These are phyloP conservation scores for Ophiostoma novo-ulmi DNA, from an alignment of 2,329 filamentous ascomycete genomes.

Conservation along the genomic window DNA sequence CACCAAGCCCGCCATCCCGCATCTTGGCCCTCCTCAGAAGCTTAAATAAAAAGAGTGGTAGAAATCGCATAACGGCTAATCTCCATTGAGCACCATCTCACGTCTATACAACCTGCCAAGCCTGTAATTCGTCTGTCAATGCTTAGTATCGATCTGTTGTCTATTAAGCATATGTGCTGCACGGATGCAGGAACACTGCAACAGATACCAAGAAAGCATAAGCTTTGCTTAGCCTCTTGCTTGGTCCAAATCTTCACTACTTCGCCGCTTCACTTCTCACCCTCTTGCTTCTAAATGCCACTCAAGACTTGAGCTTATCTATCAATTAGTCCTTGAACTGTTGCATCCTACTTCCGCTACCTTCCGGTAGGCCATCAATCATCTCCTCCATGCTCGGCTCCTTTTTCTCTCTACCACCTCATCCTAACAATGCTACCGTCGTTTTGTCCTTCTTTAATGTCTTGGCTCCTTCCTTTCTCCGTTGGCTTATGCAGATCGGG, in stretches of 20 bases:
- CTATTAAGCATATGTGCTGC: not conserved
- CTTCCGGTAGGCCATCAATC: not conserved
- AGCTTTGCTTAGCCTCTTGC: not conserved
- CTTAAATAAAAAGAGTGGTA: too few species aligned
- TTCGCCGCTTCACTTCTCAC: too few species aligned
- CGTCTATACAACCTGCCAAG: not conserved
- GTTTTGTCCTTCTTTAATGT: not conserved
- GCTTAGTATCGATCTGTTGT: not conserved
- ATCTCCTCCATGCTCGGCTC: not conserved
- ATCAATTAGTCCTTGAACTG: too few species aligned
- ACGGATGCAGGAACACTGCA: not conserved
- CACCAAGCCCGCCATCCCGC: too few species aligned
- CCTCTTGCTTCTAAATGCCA: too few species aligned
- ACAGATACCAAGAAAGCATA: too few species aligned
- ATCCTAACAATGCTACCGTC: not conserved
- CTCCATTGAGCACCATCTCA: not conserved
- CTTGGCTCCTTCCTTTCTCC: conserved; percentile 11
- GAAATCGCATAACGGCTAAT: not conserved
- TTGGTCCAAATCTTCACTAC: not conserved
- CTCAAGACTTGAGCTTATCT: too few species aligned
- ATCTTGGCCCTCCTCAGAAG: too few species aligned
- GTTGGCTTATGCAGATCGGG: not conserved
- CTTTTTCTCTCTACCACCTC: not conserved
- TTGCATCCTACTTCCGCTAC: not conserved
- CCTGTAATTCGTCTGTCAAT: not conserved